A percentile compares a stretch with the other conserved stretches of the same genome.
Conservation (phyloP, 1,139 yeast genomes). For the Debaryomyces singareniensis region DNA sequence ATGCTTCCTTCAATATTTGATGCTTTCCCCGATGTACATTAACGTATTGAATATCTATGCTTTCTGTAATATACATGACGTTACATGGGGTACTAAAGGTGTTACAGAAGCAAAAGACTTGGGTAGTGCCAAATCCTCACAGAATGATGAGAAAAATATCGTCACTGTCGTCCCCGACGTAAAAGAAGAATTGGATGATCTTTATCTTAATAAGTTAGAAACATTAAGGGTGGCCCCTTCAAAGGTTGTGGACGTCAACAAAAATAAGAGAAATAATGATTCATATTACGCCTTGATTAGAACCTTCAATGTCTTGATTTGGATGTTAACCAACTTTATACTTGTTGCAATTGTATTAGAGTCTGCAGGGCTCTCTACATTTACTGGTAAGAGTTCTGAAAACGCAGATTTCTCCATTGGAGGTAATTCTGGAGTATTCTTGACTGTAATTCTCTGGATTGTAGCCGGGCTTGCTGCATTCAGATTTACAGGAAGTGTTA, state of each 20-base stretch:
- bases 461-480: conserved; percentile 43
- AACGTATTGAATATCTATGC: conserved; percentile 78
- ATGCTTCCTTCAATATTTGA: conserved; percentile 61
- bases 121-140: conserved; percentile 58
- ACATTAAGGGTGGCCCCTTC: conserved; percentile 30
- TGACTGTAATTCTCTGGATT: conserved; percentile 43
- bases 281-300: conserved; percentile 40
- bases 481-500: conserved; percentile 35
- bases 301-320: conserved; percentile 39
- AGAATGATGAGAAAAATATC: conserved; percentile 54
- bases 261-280: conserved; percentile 27
- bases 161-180: conserved; percentile 64
- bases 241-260: conserved; percentile 14
- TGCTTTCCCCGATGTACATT: conserved; percentile 70
- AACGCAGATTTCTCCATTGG: conserved; percentile 24
- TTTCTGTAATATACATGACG: conserved; percentile 80
- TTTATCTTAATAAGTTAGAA: conserved; percentile 47
- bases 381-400: conserved; percentile 13
- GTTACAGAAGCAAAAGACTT: conserved; percentile 58
- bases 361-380: conserved; percentile 32
- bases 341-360: conserved; percentile 38
- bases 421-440: conserved; percentile 35
- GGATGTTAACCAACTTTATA: conserved; percentile 42
- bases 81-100: conserved; percentile 86
- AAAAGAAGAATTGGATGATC: conserved; percentile 53